A percentile compares a stretch with the other conserved stretches of the same genome.
Conservation (phyloP, 2,329 filamentous ascomycete genomes). For the Fusarium sororula region DNA sequence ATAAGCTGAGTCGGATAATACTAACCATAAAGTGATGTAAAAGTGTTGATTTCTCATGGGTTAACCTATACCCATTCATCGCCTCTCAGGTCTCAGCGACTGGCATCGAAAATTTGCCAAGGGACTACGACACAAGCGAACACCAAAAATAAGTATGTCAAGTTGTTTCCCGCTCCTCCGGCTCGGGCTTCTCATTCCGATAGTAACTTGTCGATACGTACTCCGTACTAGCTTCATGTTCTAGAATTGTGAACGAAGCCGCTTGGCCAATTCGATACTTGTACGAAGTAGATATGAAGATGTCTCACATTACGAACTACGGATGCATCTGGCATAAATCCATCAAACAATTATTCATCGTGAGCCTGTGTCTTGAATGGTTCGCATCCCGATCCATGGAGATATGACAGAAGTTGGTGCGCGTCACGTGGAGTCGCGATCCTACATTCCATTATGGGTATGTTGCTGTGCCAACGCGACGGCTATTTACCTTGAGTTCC, state of each 20-base stretch:
- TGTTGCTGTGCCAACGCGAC: constrained; percentile 28
- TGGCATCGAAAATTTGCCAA: neutral
- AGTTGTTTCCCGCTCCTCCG: neutral
- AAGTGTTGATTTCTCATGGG: neutral
- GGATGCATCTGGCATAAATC: neutral
- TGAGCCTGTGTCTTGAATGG: neutral
- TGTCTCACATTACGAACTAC: neutral
- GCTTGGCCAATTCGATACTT: neutral
- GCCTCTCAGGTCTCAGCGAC: neutral
- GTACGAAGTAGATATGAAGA: neutral
- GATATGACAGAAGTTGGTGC: neutral
- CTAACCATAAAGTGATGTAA: neutral
- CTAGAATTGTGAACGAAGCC: neutral
- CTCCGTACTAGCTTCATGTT: constrained; percentile 10
- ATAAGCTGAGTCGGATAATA: neutral
- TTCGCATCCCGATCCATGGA: neutral
- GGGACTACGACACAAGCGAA: neutral
- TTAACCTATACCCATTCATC: neutral
- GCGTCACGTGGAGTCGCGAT: constrained; percentile 19
- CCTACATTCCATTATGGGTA: constrained; percentile 1
- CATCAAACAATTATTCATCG: neutral
- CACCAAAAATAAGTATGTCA: constrained; percentile 18
- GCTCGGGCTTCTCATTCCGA: neutral
- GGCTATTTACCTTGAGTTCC: neutral
- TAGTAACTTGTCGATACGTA: neutral